Evolutionary conservation across 371 early-diverging fungal genomes (phyloP), one percentile per base, ranked within the genome.

Genomic region (Mycotypha africana): DNA sequence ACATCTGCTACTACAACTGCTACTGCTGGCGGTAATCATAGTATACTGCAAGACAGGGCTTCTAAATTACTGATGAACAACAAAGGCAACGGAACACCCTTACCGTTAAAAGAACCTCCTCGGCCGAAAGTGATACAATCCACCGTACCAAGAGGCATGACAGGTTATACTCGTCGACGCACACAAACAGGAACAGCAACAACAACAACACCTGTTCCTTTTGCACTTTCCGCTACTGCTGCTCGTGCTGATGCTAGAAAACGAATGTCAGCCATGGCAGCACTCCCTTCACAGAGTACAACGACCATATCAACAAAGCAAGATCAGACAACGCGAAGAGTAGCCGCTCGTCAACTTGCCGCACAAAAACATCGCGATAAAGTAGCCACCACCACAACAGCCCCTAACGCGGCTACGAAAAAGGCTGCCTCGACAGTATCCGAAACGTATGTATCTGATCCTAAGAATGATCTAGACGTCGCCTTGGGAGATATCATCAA

Each of bases 401-500:
- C 48, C 52, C 14, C 58, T n/a, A n/a, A n/a, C n/a, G n/a, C n/a
- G n/a, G n/a, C n/a, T n/a, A n/a, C n/a, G n/a, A n/a, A n/a, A n/a
- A n/a, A n/a, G n/a, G n/a, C n/a, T n/a, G n/a, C n/a, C n/a, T n/a
- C n/a, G n/a, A n/a, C n/a, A n/a, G n/a, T n/a, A n/a, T n/a, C n/a
- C 5, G 50, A 64, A n/a, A 48, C 62, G 25, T 85, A 85, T 51
- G 67, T 81, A 7, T 73, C 89, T 4, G 79, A 86, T 58, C 76
- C 83, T n/a, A 69, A 63, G 39, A 84, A 84, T 45, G 80, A 74
- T 28, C 51, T 88, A 47, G 89, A 88, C 62, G 78, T 85, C 2
- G 84, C 82, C 34, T 62, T 88, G 1, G 89, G 85, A 7, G 51
- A 70, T 22, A 79, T 86, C 23, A 80, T 88, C 15, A 88, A 88